Percentiles rank a stretch among this genome's conserved stretches.
phyloP scores from a whole-genome alignment of 352 stramenopile genomes.

The Pythium aphanidermatum region DNA sequence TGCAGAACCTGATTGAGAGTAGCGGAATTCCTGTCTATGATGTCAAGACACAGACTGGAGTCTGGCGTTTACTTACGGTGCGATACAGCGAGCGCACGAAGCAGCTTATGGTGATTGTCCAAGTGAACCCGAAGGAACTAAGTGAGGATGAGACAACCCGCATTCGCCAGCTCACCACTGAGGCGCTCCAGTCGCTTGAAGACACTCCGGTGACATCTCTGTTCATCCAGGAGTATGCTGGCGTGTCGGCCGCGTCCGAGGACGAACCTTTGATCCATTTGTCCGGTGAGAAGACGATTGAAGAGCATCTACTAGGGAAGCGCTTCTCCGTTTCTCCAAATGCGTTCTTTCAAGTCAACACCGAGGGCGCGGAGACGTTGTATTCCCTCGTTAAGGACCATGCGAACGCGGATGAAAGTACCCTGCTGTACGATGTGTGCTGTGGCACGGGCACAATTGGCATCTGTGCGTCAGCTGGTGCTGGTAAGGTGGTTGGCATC shows the following conservation, averaged over 20 bases:
- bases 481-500: slow-evolving; percentile 78
- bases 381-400: slow-evolving; percentile 94
- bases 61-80: slow-evolving; percentile 77
- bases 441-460: slow-evolving; percentile 98
- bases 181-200: slow-evolving; percentile 19
- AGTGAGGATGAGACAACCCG: slow-evolving; percentile 26
- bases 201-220: slow-evolving; percentile 77
- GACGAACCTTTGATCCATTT: slow-evolving; percentile 85
- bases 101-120: slow-evolving; percentile 76
- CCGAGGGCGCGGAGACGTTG: slow-evolving; percentile 90
- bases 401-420: slow-evolving; percentile 65
- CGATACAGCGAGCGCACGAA: slow-evolving; percentile 56
- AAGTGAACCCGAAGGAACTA: slow-evolving; percentile 49
- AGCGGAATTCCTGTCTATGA: slow-evolving; percentile 65
- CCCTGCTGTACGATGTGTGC: slow-evolving; percentile 96
- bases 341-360: slow-evolving; percentile 97
- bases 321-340: slow-evolving; percentile 88
- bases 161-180: slow-evolving; percentile 39
- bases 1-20: slow-evolving; percentile 58
- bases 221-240: slow-evolving; percentile 91
- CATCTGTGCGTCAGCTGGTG: slow-evolving; percentile 86
- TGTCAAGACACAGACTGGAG: slow-evolving; percentile 54
- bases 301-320: slow-evolving; percentile 84
- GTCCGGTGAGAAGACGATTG: slow-evolving; percentile 62
- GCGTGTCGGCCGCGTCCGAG: slow-evolving; percentile 82